Evolutionary conservation across 257 asterid species (phyloP).

Genomic region (Fraxinus excelsior): DNA sequence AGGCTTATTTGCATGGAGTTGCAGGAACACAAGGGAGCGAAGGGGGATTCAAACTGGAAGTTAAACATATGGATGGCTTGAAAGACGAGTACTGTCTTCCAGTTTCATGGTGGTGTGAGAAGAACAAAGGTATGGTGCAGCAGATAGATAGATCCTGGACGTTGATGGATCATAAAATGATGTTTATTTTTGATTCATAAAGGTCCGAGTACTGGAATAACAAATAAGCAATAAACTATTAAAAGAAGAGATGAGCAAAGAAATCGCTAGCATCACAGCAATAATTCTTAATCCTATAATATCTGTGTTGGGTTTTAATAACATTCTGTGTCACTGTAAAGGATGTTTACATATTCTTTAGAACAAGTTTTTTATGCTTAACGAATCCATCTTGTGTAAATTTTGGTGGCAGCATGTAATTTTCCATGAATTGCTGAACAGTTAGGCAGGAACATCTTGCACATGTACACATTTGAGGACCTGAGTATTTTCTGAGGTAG

Average conservation of each 20-base stretch:
- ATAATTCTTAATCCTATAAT: not conserved
- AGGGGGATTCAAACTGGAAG: slow-evolving; percentile 56
- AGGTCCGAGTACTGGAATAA: not conserved
- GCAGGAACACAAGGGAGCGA: slow-evolving; percentile 64
- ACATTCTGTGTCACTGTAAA: not conserved
- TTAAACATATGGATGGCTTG: slow-evolving; percentile 42
- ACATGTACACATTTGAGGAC: no score
- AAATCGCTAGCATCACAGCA: not conserved
- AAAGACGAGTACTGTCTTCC: slow-evolving; percentile 61
- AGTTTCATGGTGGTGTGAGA: slow-evolving; percentile 66
- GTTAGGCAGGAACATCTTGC: no score
- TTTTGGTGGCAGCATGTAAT: no score
- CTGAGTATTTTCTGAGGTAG: no score
- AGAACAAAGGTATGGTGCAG: no score
- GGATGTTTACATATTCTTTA: no score
- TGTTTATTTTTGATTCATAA: slow-evolving; percentile 20
- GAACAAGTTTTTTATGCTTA: no score
- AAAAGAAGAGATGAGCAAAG: not conserved
- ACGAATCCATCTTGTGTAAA: no score
- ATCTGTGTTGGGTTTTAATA: no score
- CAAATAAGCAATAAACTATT: not conserved
- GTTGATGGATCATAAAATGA: slow-evolving; percentile 50
- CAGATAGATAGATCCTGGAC: slow-evolving; percentile 74
- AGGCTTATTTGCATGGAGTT: slow-evolving; percentile 72
- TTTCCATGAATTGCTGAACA: no score